Percentiles rank a stretch among this genome's conserved stretches.
phyloP scores from a whole-genome alignment of 192 early-diverging fungal species.

The Haplosporangium gracile region DNA sequence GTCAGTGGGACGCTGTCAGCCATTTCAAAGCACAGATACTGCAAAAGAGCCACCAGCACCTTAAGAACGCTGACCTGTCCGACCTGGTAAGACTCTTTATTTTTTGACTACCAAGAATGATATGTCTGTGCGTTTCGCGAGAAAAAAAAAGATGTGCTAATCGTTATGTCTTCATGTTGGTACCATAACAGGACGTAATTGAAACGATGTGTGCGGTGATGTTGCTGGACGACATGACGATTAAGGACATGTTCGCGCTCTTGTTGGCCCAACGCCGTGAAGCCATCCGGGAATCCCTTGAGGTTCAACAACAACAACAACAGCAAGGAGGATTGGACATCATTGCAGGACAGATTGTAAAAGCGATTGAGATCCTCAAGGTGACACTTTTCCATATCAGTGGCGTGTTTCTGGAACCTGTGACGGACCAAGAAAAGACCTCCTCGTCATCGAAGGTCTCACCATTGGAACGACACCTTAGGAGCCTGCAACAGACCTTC shows the following conservation, averaged over 20 bases:
- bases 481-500: constrained; percentile 57
- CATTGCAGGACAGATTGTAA: constrained; percentile 56
- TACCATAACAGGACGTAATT: constrained; percentile 55
- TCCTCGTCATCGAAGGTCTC: constrained; percentile 8
- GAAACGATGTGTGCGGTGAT: constrained; percentile 77
- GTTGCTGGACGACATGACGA: constrained; percentile 71
- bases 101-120: background rate
- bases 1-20: constrained; percentile 88
- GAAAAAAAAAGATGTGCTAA: background rate
- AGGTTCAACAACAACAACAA: background rate
- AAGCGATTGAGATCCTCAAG: constrained; percentile 57
- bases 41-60: constrained; percentile 68
- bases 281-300: constrained; percentile 58
- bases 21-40: constrained; percentile 83
- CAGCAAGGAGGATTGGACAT: constrained; percentile 13
- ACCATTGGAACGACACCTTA: constrained; percentile 49
- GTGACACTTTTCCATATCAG: constrained; percentile 56
- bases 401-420: constrained; percentile 42
- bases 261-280: constrained; percentile 68
- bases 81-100: constrained; percentile 58
- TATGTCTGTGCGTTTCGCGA: too few relatives aligned
- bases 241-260: constrained; percentile 64
- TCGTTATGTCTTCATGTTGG: background rate
- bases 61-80: constrained; percentile 58
- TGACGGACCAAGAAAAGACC: background rate